Evolutionary conservation across 179 eudicot genomes (phyloP), one percentile per base, ranked within the genome.

Genomic region (Gypsophila paniculata): DNA sequence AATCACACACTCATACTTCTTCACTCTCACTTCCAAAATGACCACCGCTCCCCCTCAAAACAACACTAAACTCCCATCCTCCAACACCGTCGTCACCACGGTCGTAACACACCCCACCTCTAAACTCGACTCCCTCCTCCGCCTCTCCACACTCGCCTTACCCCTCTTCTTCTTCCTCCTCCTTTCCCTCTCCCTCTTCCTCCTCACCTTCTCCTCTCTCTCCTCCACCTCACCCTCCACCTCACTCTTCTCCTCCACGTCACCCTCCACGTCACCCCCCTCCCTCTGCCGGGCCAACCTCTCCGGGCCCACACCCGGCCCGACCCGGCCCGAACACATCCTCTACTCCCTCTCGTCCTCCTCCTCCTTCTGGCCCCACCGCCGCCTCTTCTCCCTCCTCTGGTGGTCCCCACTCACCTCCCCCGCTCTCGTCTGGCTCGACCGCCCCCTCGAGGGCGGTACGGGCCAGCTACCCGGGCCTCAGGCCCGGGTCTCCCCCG

Each of bases 341-440:
- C 72, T 81, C 0, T 93, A 89, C 77, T 91, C 88, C 34, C 89
- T 91, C 21, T 82, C 82, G 51, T 93, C 89, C 51, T 89, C 96
- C 9, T 46, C 83, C 8, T 62, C 72, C 46, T 88, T 97, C 10
- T 91, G 96, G 98, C n/a, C 61, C 0, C 6, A 73, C 21, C 86
- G 97, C 10, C 70, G 75, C 6, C 78, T n/a, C 11, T 93, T 88
- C 81, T 76, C 80, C 61, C 79, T 81, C 29, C 85, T 90, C n/a
- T 93, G 98, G 98, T 91, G 93, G 91, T 72, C 70, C 55, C 87
- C 86, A 0, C 15, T 9, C 52, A 9, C 9, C 12, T 86, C 97
- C 9, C 93, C 93, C 0, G 90, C 90, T 0, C 83, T 65, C 81
- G 87, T 88, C 36, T 93, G 87, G 86, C 77, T 93, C 0, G 98